These are phyloP conservation scores for Eucalyptus lansdowneana DNA, from an alignment of 345 rosid species.

Conservation along the genomic window DNA sequence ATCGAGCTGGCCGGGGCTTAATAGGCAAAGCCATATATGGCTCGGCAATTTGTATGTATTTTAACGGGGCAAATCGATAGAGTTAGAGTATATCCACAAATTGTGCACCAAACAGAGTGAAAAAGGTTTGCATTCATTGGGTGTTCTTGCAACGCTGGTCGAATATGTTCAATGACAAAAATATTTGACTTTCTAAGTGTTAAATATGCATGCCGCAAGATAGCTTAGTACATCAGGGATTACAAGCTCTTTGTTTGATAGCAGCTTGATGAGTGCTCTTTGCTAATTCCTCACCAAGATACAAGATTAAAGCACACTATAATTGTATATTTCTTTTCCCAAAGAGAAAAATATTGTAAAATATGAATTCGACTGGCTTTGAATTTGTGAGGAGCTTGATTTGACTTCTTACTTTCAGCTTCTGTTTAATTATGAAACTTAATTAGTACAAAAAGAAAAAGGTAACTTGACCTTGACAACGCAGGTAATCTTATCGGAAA, in stretches of 20 bases:
- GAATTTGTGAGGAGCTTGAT: background rate
- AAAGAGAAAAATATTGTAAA: background rate
- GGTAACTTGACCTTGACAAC: background rate
- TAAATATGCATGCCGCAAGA: rapidly evolving
- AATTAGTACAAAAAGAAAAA: background rate
- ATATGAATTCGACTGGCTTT: background rate
- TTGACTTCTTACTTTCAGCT: background rate
- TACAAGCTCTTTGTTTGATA: background rate
- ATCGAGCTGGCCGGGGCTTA: background rate
- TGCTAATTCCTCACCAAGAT: background rate
- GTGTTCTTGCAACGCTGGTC: background rate
- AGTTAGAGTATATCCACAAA: background rate
- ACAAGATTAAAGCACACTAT: background rate
- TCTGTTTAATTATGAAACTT: background rate
- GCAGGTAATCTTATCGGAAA: background rate
- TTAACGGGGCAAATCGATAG: background rate
- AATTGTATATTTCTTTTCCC: background rate
- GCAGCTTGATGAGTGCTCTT: background rate
- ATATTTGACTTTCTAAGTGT: too few relatives aligned
- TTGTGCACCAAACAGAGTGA: background rate
- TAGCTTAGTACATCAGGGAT: rapidly evolving
- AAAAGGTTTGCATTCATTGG: background rate
- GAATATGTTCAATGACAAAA: background rate
- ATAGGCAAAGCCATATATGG: background rate
- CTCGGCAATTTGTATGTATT: background rate